Evolutionary conservation across 495 filamentous ascomycete species (phyloP).

Genomic region (Penicillium canescens): DNA sequence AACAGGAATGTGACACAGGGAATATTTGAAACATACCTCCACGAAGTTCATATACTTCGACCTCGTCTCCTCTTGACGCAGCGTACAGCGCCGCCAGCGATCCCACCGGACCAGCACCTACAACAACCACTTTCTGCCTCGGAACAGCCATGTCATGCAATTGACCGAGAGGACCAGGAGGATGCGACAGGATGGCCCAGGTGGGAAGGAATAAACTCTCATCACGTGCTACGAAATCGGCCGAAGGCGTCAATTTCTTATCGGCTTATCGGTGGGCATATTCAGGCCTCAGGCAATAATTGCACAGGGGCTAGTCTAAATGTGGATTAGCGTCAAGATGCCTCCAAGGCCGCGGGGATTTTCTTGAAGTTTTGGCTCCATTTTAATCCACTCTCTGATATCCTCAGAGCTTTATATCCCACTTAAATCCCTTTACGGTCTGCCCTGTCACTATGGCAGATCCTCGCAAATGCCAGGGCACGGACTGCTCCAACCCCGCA

Average conservation of each 20-base stretch:
- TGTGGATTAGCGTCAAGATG: neutral
- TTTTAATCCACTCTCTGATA: neutral
- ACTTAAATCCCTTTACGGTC: neutral
- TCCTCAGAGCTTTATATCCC: neutral
- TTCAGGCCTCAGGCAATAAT: neutral
- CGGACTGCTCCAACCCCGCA: constrained; percentile 81
- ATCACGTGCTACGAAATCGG: constrained; percentile 31
- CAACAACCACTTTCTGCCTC: constrained; percentile 73
- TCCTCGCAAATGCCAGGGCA: constrained; percentile 71
- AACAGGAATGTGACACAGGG: constrained; percentile 9
- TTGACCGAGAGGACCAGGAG: neutral
- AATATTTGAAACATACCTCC: constrained; percentile 62
- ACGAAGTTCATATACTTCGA: constrained; percentile 93
- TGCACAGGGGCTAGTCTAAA: neutral
- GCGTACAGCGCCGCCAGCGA: constrained; percentile 92
- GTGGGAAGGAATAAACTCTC: constrained; percentile 9
- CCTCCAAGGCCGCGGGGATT: constrained; percentile 2
- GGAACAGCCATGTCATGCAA: constrained; percentile 14
- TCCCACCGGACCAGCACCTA: constrained; percentile 92
- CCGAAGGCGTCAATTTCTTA: neutral
- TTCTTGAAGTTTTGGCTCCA: constrained; percentile 11
- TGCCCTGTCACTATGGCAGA: constrained; percentile 20
- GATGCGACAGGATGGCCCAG: neutral
- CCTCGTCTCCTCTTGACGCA: constrained; percentile 78
- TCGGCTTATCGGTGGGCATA: neutral